phyloP scores from a whole-genome alignment of 768 basidiomycete species.

The Paxillus involutus region DNA sequence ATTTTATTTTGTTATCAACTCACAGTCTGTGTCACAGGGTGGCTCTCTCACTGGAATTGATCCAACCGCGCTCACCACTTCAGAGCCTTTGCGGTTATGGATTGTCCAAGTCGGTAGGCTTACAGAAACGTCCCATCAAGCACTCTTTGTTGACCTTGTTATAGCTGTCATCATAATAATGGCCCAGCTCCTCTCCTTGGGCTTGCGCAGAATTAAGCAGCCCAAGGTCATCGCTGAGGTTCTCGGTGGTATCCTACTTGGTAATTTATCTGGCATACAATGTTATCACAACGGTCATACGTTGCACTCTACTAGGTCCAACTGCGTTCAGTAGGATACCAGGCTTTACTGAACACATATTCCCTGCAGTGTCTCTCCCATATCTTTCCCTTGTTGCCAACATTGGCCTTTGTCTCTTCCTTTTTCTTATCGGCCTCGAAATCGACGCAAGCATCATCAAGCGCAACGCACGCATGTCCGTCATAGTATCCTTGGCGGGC shows the following conservation, averaged over 20 bases:
- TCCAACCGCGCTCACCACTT: constrained; percentile 60
- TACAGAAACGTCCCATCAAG: constrained; percentile 16
- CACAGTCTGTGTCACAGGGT: constrained; percentile 43
- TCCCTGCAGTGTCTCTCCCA: constrained; percentile 67
- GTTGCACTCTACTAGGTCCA: constrained; percentile 26
- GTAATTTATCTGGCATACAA: constrained; percentile 44
- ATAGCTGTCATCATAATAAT: constrained; percentile 81
- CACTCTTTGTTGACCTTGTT: background rate
- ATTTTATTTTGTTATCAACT: background rate
- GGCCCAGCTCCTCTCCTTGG: constrained; percentile 73
- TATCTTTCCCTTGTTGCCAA: constrained; percentile 87
- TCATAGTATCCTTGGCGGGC: constrained; percentile 74
- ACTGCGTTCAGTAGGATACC: constrained; percentile 81
- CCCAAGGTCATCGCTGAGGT: constrained; percentile 87
- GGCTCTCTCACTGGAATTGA: constrained; percentile 76
- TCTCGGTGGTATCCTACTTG: constrained; percentile 87
- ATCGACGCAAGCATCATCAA: constrained; percentile 81
- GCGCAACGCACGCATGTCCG: constrained; percentile 69
- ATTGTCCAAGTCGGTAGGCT: constrained; percentile 70
- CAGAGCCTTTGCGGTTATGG: constrained; percentile 76
- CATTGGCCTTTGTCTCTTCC: constrained; percentile 84
- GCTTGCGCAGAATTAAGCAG: constrained; percentile 73
- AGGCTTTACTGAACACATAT: constrained; percentile 83
- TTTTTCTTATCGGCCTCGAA: constrained; percentile 92
- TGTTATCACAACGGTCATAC: background rate